Conservation (phyloP, 2,329 filamentous ascomycete genomes). For the Chalaropsis thielavioides region DNA sequence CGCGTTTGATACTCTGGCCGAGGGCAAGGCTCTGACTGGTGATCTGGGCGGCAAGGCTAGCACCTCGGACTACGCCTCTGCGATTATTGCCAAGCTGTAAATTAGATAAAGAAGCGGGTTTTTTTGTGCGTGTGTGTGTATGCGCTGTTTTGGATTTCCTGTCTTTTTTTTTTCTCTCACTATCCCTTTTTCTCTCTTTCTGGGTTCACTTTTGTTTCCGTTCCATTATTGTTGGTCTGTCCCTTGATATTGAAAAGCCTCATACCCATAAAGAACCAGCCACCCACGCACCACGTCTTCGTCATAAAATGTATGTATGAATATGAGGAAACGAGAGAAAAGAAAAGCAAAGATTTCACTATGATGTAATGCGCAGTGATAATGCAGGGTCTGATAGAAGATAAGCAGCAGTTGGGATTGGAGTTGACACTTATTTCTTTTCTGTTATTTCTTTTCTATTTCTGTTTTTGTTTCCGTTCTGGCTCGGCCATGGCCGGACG, state of each 20-base stretch:
- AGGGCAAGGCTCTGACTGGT: slow-evolving; percentile 92
- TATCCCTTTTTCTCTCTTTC: not conserved
- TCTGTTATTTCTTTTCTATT: not conserved
- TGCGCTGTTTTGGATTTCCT: not conserved
- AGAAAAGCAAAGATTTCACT: no score
- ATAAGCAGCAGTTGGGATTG: no score
- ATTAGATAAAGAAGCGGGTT: slow-evolving; percentile 19
- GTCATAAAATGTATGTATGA: not conserved
- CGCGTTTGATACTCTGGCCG: slow-evolving; percentile 85
- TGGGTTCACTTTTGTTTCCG: not conserved
- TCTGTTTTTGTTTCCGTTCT: not conserved
- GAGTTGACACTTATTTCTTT: no score
- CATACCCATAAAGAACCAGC: not conserved
- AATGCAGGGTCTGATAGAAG: no score
- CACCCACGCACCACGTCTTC: not conserved
- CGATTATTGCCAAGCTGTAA: slow-evolving; percentile 65
- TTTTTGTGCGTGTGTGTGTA: not conserved
- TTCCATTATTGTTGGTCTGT: not conserved
- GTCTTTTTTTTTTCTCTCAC: not conserved
- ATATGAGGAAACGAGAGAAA: not conserved
- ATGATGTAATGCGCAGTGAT: no score
- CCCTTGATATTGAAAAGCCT: slow-evolving; percentile 3
- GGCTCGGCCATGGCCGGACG: not conserved
- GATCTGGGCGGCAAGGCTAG: slow-evolving; percentile 93
- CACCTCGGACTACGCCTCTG: slow-evolving; percentile 83